Evolutionary conservation across 2,329 filamentous ascomycete genomes (phyloP).

Genomic region (Penicillium thymicola): DNA sequence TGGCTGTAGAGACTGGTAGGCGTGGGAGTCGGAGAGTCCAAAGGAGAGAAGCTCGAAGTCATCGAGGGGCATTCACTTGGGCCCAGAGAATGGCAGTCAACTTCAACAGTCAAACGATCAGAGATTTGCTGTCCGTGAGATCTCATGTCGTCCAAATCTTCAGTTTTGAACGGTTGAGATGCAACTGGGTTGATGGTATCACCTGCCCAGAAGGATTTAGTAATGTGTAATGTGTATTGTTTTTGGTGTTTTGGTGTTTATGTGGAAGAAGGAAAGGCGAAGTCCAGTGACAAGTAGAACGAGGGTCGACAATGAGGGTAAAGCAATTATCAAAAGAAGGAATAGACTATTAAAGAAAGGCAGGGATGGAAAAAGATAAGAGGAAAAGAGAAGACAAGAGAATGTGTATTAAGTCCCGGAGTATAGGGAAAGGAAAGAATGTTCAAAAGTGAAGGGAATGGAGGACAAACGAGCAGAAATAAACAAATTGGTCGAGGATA

Average conservation of each 20-base stretch:
- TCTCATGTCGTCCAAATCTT: conserved; percentile 38
- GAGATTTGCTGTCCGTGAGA: conserved; percentile 35
- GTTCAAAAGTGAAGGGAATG: conserved; percentile 31
- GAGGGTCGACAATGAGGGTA: conserved; percentile 3
- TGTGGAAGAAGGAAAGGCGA: neutral
- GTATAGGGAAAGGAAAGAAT: conserved; percentile 24
- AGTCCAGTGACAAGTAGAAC: conserved; percentile 7
- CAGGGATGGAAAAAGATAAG: conserved; percentile 24
- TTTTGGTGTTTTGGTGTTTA: neutral
- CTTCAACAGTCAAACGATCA: conserved; percentile 38
- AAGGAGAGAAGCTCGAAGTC: conserved; percentile 40
- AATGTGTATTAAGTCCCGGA: conserved; percentile 15
- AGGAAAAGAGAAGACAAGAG: conserved; percentile 18
- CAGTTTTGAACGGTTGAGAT: conserved; percentile 27
- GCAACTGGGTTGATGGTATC: conserved; percentile 27
- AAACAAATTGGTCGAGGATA: conserved; percentile 37
- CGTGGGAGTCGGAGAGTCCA: conserved; percentile 41
- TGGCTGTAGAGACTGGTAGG: conserved; percentile 41
- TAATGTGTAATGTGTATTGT: neutral
- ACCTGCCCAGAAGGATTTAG: conserved; percentile 26
- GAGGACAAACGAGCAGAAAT: conserved; percentile 40
- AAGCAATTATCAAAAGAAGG: conserved; percentile 3
- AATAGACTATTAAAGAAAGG: conserved; percentile 1
- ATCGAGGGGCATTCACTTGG: conserved; percentile 42
- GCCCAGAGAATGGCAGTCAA: conserved; percentile 39